Percentiles rank a stretch among this genome's conserved stretches.
These are phyloP conservation scores for Brachypodium distachyon DNA, from an alignment of 202 grass and related monocot species.

Conservation along the genomic window DNA sequence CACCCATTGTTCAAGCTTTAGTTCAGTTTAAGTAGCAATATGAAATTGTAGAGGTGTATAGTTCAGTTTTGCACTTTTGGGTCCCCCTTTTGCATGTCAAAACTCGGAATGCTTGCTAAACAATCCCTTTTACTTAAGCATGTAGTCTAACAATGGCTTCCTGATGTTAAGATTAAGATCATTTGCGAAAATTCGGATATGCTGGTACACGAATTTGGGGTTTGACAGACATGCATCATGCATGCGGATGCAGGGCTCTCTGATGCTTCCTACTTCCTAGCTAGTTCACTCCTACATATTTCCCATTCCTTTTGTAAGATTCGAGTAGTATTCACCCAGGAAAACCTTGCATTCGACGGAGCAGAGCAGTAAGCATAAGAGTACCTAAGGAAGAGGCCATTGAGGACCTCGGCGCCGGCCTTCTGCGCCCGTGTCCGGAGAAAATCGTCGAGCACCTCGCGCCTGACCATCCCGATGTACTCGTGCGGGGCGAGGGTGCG, in stretches of 20 bases:
- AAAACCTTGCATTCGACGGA: not conserved
- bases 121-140: not conserved
- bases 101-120: not conserved
- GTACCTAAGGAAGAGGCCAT: conserved; percentile 90
- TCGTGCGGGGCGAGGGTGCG: conserved; percentile 75
- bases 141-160: no score
- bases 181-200: no score
- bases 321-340: no score
- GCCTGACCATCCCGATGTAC: conserved; percentile 94
- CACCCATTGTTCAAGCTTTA: not conserved
- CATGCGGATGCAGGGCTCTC: no score
- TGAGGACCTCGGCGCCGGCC: conserved; percentile 69
- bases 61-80: not conserved
- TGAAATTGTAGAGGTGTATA: not conserved
- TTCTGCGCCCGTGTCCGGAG: conserved; percentile 53
- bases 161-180: no score
- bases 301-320: no score
- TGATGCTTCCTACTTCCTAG: no score
- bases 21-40: no score
- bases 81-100: not conserved
- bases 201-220: no score
- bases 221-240: not conserved
- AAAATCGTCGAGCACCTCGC: conserved; percentile 91
- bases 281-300: no score
- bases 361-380: not conserved